Evolutionary conservation across 345 rosid genomes (phyloP), one percentile per base, ranked within the genome.

Genomic region (Populus nigra): DNA sequence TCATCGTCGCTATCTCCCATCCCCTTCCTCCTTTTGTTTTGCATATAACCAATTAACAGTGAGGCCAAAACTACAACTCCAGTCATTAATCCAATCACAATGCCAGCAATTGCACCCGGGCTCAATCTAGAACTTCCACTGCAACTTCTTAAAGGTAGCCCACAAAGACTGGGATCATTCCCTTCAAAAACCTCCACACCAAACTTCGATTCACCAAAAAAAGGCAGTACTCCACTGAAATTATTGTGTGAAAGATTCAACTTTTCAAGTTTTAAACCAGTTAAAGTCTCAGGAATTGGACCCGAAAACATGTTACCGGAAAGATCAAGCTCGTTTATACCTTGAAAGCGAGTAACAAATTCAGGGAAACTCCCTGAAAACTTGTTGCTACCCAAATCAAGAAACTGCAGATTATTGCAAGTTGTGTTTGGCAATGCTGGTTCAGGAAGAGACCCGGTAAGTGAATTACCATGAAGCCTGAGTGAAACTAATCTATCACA

Each of bases 51-150:
- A 72, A 93, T 92, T 36, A 90, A 81, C 87, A 96, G 73, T 5
- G 99, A 96, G 7, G 96, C 98, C 29, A 85, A 82, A 70, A 96
- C 97, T 11, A 96, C 98, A 12, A 88, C 93, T 43, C 94, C 99
- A 8, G 94, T 80, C 98, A 96, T 91, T 75, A 93, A 84, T 49
- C 99, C 93, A 77, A 96, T 96, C 83, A 96, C 99, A 8, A 93
- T 84, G 36, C 99, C 99, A 67, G 99, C 99, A 77, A 96, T 91
- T 59, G 94, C 96, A 71, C 98, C 98, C 0, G 97, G 81, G 72
- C 93, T 92, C 86, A 93, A 80, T 73, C 94, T 65, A 41, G 96
- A 87, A 55, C 84, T 82, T 15, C 89, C 96, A 33, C 67, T 78
- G 45, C 99, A 96, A 10, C 87, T 87, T 62, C 84, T 88, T 72